A percentile compares a stretch with the other conserved stretches of the same genome.
Evolutionary conservation across 805 yeast species (phyloP).

Genomic region (Peterozyma toletana): DNA sequence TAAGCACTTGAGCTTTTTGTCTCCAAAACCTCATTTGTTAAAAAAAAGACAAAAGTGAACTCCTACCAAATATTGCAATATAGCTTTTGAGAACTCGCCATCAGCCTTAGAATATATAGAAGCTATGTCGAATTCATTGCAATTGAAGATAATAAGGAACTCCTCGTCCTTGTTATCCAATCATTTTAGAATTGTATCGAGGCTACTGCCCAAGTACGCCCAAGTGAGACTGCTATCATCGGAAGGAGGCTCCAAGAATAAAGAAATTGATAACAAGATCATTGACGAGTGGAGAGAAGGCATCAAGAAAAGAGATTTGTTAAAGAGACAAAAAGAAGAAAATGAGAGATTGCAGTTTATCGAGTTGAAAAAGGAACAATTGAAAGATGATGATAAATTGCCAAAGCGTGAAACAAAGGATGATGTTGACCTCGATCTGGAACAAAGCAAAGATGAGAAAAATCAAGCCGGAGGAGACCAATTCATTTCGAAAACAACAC

Average conservation of each 20-base stretch:
- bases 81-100: no score
- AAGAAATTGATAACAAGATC: slow-evolving; percentile 4
- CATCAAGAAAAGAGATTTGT: slow-evolving; percentile 6
- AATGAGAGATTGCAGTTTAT: slow-evolving; percentile 3
- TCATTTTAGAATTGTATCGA: neutral
- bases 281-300: slow-evolving; percentile 8
- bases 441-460: neutral
- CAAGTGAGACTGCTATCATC: neutral
- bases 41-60: no score
- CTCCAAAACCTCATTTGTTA: no score
- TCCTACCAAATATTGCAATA: no score
- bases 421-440: neutral
- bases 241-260: neutral
- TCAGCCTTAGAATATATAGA: no score
- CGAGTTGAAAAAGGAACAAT: slow-evolving; percentile 6
- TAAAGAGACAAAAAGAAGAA: slow-evolving; percentile 1
- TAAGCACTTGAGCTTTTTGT: no score
- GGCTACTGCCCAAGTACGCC: no score
- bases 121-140: no score
- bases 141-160: no score
- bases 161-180: neutral
- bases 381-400: neutral
- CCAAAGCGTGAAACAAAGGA: neutral
- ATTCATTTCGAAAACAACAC: neutral
- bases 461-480: neutral